These are phyloP conservation scores for Diphasiastrum complanatum DNA, from an alignment of 83 land plant species.

Conservation along the genomic window DNA sequence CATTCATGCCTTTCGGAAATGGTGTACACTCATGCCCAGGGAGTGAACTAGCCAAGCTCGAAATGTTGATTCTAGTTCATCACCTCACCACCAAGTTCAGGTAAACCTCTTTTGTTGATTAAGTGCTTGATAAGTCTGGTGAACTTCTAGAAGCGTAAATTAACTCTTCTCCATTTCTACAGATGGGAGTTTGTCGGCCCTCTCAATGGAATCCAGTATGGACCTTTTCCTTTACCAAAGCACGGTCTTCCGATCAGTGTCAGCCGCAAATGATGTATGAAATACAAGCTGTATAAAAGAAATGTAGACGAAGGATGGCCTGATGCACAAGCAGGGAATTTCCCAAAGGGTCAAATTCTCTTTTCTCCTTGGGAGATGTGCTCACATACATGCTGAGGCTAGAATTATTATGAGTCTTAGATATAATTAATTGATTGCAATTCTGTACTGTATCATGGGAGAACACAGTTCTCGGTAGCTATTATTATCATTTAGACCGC, in stretches of 20 bases:
- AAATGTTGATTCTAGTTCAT: slow-evolving; percentile 67
- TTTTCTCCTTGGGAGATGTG: no score
- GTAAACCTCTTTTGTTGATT: slow-evolving; percentile 21
- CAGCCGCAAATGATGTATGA: slow-evolving; percentile 12
- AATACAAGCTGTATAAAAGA: neutral
- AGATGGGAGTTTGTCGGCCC: slow-evolving; percentile 53
- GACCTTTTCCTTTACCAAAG: slow-evolving; percentile 69
- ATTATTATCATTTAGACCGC: no score
- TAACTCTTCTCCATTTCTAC: slow-evolving; percentile 13
- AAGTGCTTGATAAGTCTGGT: no score
- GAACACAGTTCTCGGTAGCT: no score
- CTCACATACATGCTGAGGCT: no score
- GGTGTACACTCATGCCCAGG: slow-evolving; percentile 86
- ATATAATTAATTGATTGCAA: no score
- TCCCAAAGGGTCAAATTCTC: slow-evolving; percentile 8
- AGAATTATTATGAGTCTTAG: no score
- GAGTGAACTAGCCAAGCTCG: slow-evolving; percentile 82
- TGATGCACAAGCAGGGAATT: slow-evolving; percentile 14
- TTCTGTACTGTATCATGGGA: no score
- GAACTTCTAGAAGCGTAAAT: neutral
- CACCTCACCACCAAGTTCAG: slow-evolving; percentile 82
- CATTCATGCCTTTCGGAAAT: slow-evolving; percentile 78
- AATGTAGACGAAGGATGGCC: neutral
- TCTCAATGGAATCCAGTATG: slow-evolving; percentile 53
- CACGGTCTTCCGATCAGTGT: slow-evolving; percentile 58